Percentiles rank a stretch among this genome's conserved stretches.
Conservation (phyloP, 208 protist species). For the Crithidia thermophila region DNA sequence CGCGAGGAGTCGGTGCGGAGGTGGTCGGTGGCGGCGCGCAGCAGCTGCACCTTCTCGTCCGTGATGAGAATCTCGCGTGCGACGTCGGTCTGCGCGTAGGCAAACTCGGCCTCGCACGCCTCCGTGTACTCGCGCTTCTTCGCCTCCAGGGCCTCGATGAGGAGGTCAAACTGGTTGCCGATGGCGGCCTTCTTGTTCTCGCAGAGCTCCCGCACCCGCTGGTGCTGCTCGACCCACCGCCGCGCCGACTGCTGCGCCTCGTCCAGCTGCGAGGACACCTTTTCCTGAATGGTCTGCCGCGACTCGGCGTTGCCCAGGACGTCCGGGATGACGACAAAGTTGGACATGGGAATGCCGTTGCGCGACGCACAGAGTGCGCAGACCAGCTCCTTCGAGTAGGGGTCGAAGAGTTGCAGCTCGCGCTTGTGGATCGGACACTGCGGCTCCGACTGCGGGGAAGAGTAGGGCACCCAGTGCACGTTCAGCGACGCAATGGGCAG, state of each 20-base stretch:
- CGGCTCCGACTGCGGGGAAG: constrained; percentile 61
- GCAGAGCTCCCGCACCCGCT: constrained; percentile 65
- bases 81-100: constrained; percentile 60
- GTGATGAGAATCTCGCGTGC: constrained; percentile 75
- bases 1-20: constrained; percentile 50
- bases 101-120: constrained; percentile 72
- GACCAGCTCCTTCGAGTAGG: constrained; percentile 72
- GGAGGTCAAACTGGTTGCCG: constrained; percentile 77
- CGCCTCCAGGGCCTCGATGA: constrained; percentile 66
- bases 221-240: constrained; percentile 78
- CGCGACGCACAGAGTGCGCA: constrained; percentile 78
- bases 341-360: constrained; percentile 29
- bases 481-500: constrained; percentile 71
- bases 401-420: constrained; percentile 84
- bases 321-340: constrained; percentile 79
- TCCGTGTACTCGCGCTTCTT: constrained; percentile 80
- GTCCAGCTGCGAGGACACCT: constrained; percentile 60
- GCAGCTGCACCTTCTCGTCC: constrained; percentile 78
- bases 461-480: constrained; percentile 77
- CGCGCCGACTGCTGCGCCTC: constrained; percentile 50
- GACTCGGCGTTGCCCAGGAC: constrained; percentile 68
- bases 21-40: constrained; percentile 73
- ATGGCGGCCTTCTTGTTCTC: constrained; percentile 72
- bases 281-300: constrained; percentile 59
- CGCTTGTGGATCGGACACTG: constrained; percentile 79